A percentile compares a stretch with the other conserved stretches of the same genome.
phyloP scores from a whole-genome alignment of 495 filamentous ascomycete genomes.

The Aspergillus avenaceus region DNA sequence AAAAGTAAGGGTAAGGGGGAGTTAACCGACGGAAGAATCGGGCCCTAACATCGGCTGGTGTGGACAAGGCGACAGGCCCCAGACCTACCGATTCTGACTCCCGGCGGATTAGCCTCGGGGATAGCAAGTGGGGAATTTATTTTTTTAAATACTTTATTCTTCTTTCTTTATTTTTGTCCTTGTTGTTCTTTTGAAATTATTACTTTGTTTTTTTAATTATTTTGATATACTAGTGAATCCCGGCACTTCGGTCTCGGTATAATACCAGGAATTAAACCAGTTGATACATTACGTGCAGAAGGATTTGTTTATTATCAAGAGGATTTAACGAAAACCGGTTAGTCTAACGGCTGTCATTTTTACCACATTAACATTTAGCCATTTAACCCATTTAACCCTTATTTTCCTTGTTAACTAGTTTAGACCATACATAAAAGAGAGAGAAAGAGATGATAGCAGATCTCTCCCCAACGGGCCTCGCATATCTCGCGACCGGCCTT shows the following conservation, averaged over 20 bases:
- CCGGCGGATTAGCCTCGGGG: constrained; percentile 34
- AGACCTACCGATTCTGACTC: constrained; percentile 29
- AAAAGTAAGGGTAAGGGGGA: too few species aligned
- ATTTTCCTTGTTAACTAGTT: constrained; percentile 6
- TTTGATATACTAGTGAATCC: too few species aligned
- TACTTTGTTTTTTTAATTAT: too few species aligned
- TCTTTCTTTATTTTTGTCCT: neutral
- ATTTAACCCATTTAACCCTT: too few species aligned
- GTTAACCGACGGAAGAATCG: too few species aligned
- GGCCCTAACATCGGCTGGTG: constrained; percentile 16
- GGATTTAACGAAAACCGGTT: neutral
- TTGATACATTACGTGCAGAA: too few species aligned
- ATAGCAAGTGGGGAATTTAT: neutral
- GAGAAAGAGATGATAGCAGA: constrained; percentile 10
- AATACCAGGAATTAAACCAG: too few species aligned
- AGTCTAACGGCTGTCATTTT: constrained; percentile 11
- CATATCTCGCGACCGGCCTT: constrained; percentile 53
- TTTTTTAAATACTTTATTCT: neutral
- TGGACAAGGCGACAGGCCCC: constrained; percentile 7
- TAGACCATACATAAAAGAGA: neutral
- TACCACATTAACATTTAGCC: neutral
- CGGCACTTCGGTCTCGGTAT: too few species aligned
- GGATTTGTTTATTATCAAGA: neutral
- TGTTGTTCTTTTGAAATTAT: neutral
- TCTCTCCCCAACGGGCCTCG: constrained; percentile 49